These are phyloP conservation scores for Conoideocrella luteorostrata DNA, from an alignment of 2,329 filamentous ascomycete genomes.

Conservation along the genomic window DNA sequence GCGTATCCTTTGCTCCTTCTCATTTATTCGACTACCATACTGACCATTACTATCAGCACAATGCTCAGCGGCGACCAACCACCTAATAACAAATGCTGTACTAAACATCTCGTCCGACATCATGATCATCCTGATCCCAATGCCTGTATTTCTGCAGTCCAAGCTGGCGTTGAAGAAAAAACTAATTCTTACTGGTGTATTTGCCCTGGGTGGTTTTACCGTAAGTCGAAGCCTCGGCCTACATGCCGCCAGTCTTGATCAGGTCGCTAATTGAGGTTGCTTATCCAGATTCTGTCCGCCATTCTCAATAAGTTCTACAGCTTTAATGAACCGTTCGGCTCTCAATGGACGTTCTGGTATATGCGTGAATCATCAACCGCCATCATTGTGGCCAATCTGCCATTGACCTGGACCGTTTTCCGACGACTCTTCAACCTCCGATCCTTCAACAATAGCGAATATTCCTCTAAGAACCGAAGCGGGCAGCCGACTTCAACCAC, in stretches of 20 bases:
- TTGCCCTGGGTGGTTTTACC: constrained; percentile 40
- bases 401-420: constrained; percentile 36
- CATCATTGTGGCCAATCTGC: constrained; percentile 37
- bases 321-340: constrained; percentile 31
- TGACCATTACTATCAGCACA: constrained; percentile 32
- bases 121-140: constrained; percentile 51
- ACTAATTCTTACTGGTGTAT: constrained; percentile 40
- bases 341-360: constrained; percentile 37
- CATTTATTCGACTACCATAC: neutral
- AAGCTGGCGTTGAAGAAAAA: constrained; percentile 46
- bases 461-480: constrained; percentile 12
- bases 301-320: constrained; percentile 41
- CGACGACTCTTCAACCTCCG: constrained; percentile 28
- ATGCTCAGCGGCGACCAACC: constrained; percentile 50
- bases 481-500: neutral
- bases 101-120: constrained; percentile 57
- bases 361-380: constrained; percentile 39
- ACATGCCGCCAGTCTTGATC: too few species aligned
- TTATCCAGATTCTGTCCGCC: constrained; percentile 39
- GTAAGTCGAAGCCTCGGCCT: constrained; percentile 23
- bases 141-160: constrained; percentile 46
- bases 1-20: constrained; percentile 10
- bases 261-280: too few species aligned
- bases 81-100: constrained; percentile 51
- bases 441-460: constrained; percentile 15